Conservation (phyloP, 768 basidiomycete species). For the Xerocomellus chrysenteron region DNA sequence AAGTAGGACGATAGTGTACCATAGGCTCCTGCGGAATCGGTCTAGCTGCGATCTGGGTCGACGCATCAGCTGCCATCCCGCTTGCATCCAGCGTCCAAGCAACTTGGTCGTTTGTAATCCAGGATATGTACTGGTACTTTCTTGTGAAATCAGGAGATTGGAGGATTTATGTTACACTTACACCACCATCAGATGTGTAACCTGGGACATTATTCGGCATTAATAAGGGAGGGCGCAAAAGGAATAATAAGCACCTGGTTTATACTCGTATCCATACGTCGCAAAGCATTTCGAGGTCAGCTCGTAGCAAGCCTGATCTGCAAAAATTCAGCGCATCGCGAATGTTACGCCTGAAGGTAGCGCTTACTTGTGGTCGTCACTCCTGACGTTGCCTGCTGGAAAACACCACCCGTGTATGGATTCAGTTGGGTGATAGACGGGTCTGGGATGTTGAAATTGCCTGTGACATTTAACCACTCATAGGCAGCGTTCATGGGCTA, state of each 20-base stretch:
- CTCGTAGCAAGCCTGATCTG: conserved; percentile 71
- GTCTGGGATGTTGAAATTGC: conserved; percentile 59
- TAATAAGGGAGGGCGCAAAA: not conserved
- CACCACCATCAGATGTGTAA: conserved; percentile 42
- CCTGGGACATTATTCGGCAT: conserved; percentile 15
- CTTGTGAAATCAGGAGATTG: conserved; percentile 2
- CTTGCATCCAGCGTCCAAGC: conserved; percentile 69
- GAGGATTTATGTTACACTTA: conserved; percentile 31
- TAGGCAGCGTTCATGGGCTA: conserved; percentile 80
- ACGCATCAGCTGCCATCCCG: conserved; percentile 57
- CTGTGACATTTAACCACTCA: conserved; percentile 61
- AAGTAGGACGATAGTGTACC: conserved; percentile 40
- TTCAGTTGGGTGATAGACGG: conserved; percentile 53
- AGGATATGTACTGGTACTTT: conserved; percentile 64
- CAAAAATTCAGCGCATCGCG: not conserved
- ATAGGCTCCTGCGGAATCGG: conserved; percentile 84
- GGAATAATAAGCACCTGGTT: conserved; percentile 47
- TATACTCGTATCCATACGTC: conserved; percentile 81
- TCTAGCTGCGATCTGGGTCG: conserved; percentile 61
- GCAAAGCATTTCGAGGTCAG: conserved; percentile 51
- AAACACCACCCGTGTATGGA: conserved; percentile 69
- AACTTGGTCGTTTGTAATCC: conserved; percentile 62
- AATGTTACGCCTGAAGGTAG: not conserved
- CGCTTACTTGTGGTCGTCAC: conserved; percentile 57
- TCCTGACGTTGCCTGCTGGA: conserved; percentile 81